Evolutionary conservation across 2,329 filamentous ascomycete species (phyloP).

Genomic region (Claviceps sp.): DNA sequence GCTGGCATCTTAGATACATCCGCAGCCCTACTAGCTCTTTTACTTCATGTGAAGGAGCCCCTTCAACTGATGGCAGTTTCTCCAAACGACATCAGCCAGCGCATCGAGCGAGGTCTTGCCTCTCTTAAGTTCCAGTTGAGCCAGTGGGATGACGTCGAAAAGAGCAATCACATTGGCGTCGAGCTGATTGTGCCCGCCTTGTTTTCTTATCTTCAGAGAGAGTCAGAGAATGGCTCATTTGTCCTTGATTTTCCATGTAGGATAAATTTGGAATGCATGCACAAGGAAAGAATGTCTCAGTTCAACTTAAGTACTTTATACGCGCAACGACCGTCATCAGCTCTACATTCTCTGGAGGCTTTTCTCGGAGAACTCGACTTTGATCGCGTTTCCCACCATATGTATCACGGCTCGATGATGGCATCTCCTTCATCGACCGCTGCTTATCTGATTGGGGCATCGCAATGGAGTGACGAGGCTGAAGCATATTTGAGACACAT

Average conservation of each 20-base stretch:
- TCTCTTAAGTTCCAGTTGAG: background rate
- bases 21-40: conserved; percentile 6
- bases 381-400: conserved; percentile 6
- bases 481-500: conserved; percentile 8
- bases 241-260: conserved; percentile 4
- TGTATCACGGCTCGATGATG: conserved; percentile 9
- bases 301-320: background rate
- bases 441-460: conserved; percentile 9
- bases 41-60: conserved; percentile 1
- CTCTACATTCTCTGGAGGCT: conserved; percentile 9
- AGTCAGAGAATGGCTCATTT: background rate
- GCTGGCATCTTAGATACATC: conserved; percentile 10
- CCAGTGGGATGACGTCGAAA: conserved; percentile 4
- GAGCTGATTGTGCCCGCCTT: conserved; percentile 9
- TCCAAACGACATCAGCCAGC: background rate
- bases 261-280: background rate
- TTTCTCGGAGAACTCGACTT: conserved; percentile 10
- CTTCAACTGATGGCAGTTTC: conserved; percentile 2
- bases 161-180: conserved; percentile 8
- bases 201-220: conserved; percentile 3
- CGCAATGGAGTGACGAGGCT: conserved; percentile 8
- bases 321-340: background rate
- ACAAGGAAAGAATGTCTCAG: background rate
- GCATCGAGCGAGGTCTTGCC: background rate
- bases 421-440: conserved; percentile 10